phyloP scores from a whole-genome alignment of 495 filamentous ascomycete genomes.

The Neurospora sp. region DNA sequence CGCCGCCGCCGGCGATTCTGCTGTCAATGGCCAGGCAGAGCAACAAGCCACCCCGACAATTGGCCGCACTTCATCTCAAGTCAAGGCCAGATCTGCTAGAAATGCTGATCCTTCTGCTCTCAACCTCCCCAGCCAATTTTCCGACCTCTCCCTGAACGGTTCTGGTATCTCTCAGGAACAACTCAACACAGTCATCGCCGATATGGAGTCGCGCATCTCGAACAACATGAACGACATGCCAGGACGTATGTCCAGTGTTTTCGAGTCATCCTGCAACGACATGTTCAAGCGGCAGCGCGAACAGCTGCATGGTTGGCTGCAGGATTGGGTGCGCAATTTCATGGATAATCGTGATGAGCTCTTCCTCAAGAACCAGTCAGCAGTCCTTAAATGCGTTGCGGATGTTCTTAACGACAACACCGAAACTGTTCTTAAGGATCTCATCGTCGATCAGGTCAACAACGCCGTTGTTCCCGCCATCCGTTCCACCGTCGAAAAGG shows the following conservation, averaged over 20 bases:
- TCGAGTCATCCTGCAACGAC: slow-evolving; percentile 18
- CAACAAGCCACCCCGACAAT: slow-evolving; percentile 6
- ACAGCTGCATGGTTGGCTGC: slow-evolving; percentile 24
- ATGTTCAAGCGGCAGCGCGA: slow-evolving; percentile 31
- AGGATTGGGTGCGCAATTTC: slow-evolving; percentile 26
- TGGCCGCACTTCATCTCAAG: slow-evolving; percentile 12
- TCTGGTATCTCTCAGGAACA: slow-evolving; percentile 29
- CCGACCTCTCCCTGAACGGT: slow-evolving; percentile 7
- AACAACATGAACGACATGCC: slow-evolving; percentile 35
- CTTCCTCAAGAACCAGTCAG: slow-evolving; percentile 28
- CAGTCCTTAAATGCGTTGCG: slow-evolving; percentile 73
- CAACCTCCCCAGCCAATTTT: slow-evolving; percentile 5
- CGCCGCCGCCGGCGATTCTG: slow-evolving; percentile 21
- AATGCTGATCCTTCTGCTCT: slow-evolving; percentile 12
- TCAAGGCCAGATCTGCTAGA: slow-evolving; percentile 20
- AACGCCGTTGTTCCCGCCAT: slow-evolving; percentile 49
- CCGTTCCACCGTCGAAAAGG: slow-evolving; percentile 31
- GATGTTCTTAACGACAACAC: slow-evolving; percentile 83
- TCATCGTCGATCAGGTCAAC: slow-evolving; percentile 59
- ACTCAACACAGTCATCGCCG: slow-evolving; percentile 32
- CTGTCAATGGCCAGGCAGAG: slow-evolving; percentile 3
- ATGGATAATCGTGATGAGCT: slow-evolving; percentile 20
- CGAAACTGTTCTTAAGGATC: slow-evolving; percentile 62
- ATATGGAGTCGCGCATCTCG: slow-evolving; percentile 35
- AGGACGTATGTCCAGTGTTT: slow-evolving; percentile 29